Conservation (phyloP, 2,329 filamentous ascomycete genomes). For the Pseudopyricularia javanii region DNA sequence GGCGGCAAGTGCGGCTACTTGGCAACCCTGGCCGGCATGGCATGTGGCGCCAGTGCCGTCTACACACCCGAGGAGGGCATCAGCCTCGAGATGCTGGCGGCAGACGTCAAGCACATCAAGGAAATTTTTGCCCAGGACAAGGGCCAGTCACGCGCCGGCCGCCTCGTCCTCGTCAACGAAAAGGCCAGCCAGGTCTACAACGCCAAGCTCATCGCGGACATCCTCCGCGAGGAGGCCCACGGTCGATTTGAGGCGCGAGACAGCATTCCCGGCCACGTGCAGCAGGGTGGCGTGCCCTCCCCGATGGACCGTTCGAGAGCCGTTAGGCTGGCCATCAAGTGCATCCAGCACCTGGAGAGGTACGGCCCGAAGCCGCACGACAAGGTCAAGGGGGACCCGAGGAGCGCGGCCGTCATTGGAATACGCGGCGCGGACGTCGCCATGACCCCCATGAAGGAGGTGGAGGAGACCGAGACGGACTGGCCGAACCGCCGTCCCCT, state of each 20-base stretch:
- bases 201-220: constrained; percentile 86
- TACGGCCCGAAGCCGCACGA: constrained; percentile 55
- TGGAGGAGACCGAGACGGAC: constrained; percentile 81
- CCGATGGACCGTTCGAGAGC: constrained; percentile 94
- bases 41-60: constrained; percentile 84
- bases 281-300: constrained; percentile 85
- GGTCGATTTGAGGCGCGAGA: constrained; percentile 87
- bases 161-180: constrained; percentile 94
- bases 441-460: constrained; percentile 68
- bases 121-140: constrained; percentile 74
- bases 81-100: constrained; percentile 80
- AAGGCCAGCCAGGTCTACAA: constrained; percentile 83
- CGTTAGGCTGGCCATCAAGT: constrained; percentile 84
- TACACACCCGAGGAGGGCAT: constrained; percentile 97
- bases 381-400: constrained; percentile 60
- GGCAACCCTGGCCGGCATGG: constrained; percentile 77
- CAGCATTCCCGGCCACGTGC: constrained; percentile 85
- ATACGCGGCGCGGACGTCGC: constrained; percentile 82
- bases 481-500: constrained; percentile 83
- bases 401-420: constrained; percentile 74
- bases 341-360: constrained; percentile 78
- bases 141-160: constrained; percentile 80
- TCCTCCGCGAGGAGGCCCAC: constrained; percentile 86
- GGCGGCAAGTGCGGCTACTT: constrained; percentile 91
- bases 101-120: constrained; percentile 81